Evolutionary conservation across 352 stramenopile genomes (phyloP).

Genomic region (Phytophthora melonis): DNA sequence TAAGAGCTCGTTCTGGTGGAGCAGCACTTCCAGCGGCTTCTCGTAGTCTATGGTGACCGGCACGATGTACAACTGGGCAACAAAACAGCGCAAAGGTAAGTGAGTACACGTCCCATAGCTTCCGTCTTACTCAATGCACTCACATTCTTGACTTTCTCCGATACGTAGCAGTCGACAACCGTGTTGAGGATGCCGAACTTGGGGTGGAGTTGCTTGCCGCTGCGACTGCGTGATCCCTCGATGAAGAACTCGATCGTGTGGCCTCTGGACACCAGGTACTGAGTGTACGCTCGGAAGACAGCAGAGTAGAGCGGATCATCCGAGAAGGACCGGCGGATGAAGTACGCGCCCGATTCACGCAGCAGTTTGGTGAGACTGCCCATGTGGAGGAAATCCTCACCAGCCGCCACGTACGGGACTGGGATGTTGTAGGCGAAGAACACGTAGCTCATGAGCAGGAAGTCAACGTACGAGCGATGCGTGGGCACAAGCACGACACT

Average conservation of each 20-base stretch:
- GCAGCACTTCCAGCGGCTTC: constrained; percentile 81
- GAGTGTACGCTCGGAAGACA: constrained; percentile 85
- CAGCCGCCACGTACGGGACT: constrained; percentile 82
- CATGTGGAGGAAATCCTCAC: constrained; percentile 86
- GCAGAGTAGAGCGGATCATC: constrained; percentile 75
- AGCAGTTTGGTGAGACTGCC: constrained; percentile 70
- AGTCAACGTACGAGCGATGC: constrained; percentile 88
- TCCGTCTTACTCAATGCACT: constrained; percentile 21
- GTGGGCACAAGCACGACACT: constrained; percentile 88
- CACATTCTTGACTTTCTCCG: constrained; percentile 80
- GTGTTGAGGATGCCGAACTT: constrained; percentile 84
- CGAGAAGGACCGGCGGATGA: constrained; percentile 80
- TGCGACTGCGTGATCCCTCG: constrained; percentile 84
- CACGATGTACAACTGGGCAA: constrained; percentile 72
- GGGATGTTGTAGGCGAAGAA: constrained; percentile 92
- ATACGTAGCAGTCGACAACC: constrained; percentile 78
- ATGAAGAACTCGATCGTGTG: constrained; percentile 91
- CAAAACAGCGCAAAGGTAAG: constrained; percentile 6
- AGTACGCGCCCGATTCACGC: constrained; percentile 79
- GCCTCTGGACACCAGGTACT: constrained; percentile 77
- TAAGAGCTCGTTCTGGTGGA: constrained; percentile 85
- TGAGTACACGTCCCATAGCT: neutral
- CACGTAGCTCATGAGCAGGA: constrained; percentile 88
- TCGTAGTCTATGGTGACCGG: constrained; percentile 90
- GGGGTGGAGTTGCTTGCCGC: constrained; percentile 82